Percentiles rank a stretch among this genome's conserved stretches.
Conservation (phyloP, 768 basidiomycete species). For the Lyophyllum atratum region DNA sequence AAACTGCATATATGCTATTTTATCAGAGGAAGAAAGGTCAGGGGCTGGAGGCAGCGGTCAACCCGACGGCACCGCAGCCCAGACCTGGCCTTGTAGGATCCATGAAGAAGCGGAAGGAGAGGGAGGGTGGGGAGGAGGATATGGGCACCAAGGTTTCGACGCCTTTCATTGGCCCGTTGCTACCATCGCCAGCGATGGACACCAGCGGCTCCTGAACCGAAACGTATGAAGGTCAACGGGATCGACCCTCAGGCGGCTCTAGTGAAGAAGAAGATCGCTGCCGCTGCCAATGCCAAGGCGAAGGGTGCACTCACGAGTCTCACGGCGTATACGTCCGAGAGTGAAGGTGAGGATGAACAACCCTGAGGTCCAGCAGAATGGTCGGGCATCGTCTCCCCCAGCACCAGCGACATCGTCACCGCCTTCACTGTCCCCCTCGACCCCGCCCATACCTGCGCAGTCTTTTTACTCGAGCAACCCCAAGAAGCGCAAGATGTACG, state of each 20-base stretch:
- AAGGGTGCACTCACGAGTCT: slow-evolving; percentile 22
- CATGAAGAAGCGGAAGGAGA: slow-evolving; percentile 49
- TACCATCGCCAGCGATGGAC: slow-evolving; percentile 49
- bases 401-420: slow-evolving; percentile 27
- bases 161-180: slow-evolving; percentile 66
- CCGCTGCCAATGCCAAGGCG: slow-evolving; percentile 31
- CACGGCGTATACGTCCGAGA: slow-evolving; percentile 30
- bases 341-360: slow-evolving; percentile 21
- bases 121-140: slow-evolving; percentile 46
- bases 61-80: slow-evolving; percentile 29
- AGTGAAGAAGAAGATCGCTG: slow-evolving; percentile 56
- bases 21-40: slow-evolving; percentile 85
- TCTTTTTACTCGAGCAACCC: slow-evolving; percentile 35
- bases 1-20: slow-evolving; percentile 91
- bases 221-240: slow-evolving; percentile 24
- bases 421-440: slow-evolving; percentile 28
- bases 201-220: slow-evolving; percentile 19
- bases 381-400: slow-evolving; percentile 9
- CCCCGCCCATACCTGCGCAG: slow-evolving; percentile 33
- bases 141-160: slow-evolving; percentile 47
- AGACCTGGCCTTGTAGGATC: slow-evolving; percentile 44
- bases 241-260: slow-evolving; percentile 54
- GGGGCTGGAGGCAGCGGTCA: slow-evolving; percentile 64
- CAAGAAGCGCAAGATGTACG: slow-evolving; percentile 33
- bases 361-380: slow-evolving; percentile 19